Evolutionary conservation across 108 stramenopile genomes (phyloP), one percentile per base, ranked within the genome.

Genomic region (Discostella stelligeroides): DNA sequence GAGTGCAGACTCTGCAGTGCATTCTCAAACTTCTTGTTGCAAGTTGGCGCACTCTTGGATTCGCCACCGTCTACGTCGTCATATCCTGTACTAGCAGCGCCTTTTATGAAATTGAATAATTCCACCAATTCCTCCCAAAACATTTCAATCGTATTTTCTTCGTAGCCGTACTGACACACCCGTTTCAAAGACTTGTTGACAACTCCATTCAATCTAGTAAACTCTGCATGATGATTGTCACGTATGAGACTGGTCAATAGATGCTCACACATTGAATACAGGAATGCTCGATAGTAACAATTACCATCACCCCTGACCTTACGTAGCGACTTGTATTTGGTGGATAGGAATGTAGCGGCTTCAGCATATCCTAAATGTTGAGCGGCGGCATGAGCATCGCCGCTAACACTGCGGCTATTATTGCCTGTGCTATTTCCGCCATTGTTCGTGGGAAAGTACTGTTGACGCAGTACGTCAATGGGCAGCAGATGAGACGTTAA

Each of bases 271-370:
- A 95, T 81, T 38, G 71, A 71, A 67, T 92, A 98, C 4, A 95
- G 68, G 58, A 98, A 91, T 21, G 91, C 88, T 5, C 97, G 88
- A 72, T 97, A 98, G 69, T 92, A 98, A 63, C 97, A 98, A 74
- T 97, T 97, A 8, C 96, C 96, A 79, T 98, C 97, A 15, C 96
- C 96, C 5, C 96, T 88, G 17, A 95, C 82, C 20, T 80, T 84
- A 51, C 97, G 79, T 9, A 94, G 61, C 13, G 68, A 48, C 2
- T 63, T 43, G 76, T 96, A 96, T 24, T 77, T 75, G 38, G 65
- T 53, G 27, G 71, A 48, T 10, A 93, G 65, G 49, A 75, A 70
- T 8, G 68, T 24, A 15, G 86, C 68, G 0, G 89, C 81, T 17
- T 56, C 12, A 13, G 69, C 53, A 73, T 90, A 93, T 12, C 84